Evolutionary conservation across 1,284 basidiomycete species (phyloP).

Genomic region (Pseudozyma hubeiensis): DNA sequence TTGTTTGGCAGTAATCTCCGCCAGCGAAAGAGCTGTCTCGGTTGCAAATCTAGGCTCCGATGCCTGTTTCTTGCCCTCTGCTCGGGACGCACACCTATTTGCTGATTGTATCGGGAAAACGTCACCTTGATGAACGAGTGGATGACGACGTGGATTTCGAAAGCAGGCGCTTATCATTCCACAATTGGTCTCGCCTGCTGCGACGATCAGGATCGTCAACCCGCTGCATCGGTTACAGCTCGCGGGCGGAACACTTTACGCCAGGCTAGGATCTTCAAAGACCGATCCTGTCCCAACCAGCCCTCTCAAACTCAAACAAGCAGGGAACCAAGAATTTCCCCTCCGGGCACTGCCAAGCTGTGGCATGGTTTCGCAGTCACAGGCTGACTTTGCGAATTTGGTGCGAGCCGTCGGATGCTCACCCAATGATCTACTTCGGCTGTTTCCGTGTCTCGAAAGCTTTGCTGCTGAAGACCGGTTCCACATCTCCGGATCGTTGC

Average conservation of each 20-base stretch:
- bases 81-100: no score
- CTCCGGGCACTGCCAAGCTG: no score
- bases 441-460: background rate
- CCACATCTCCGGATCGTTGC: no score
- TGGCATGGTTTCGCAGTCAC: background rate
- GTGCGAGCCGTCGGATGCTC: background rate
- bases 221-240: slow-evolving; percentile 14
- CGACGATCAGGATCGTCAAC: slow-evolving; percentile 34
- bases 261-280: no score
- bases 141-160: background rate
- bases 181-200: slow-evolving; percentile 7
- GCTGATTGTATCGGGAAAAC: no score
- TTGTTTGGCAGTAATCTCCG: no score
- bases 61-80: background rate
- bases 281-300: no score
- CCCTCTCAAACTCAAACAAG: no score
- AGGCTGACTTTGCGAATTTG: background rate
- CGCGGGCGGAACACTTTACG: no score
- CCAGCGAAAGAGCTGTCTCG: background rate
- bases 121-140: background rate
- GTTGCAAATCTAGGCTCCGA: slow-evolving; percentile 4
- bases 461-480: no score
- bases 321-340: no score
- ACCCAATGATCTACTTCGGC: background rate
- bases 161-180: slow-evolving; percentile 11